These are phyloP conservation scores for Cercospora sp. DNA, from an alignment of 2,329 filamentous ascomycete genomes.

Conservation along the genomic window DNA sequence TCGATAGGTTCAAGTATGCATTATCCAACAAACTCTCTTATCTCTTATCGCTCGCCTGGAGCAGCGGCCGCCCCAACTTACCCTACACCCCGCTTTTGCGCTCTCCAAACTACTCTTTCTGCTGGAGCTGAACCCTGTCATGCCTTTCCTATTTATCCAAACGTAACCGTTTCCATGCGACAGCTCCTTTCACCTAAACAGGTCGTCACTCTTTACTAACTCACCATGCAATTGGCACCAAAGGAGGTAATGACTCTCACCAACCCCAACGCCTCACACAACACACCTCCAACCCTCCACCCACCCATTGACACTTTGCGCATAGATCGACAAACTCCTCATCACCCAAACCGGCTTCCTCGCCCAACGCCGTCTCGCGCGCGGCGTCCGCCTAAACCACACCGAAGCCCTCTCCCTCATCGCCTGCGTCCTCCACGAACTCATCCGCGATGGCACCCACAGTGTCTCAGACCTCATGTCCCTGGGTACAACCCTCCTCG, in stretches of 20 bases:
- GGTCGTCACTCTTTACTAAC: neutral
- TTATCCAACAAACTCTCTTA: neutral
- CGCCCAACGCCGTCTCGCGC: conserved; percentile 82
- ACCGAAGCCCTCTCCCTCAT: conserved; percentile 83
- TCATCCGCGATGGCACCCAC: conserved; percentile 94
- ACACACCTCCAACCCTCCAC: neutral
- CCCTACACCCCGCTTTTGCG: neutral
- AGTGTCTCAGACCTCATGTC: conserved; percentile 91
- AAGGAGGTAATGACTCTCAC: conserved; percentile 35
- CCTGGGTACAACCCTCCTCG: conserved; percentile 87
- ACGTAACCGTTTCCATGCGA: conserved; percentile 19
- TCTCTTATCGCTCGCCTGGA: conserved; percentile 3
- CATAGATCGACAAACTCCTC: conserved; percentile 89
- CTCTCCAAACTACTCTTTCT: neutral
- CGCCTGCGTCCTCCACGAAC: conserved; percentile 86
- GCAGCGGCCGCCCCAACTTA: neutral
- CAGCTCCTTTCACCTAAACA: neutral
- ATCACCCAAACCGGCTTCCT: conserved; percentile 86
- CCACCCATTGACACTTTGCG: neutral
- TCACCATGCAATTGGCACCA: conserved; percentile 38
- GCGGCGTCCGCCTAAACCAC: conserved; percentile 87
- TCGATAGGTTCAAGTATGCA: neutral
- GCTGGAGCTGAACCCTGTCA: neutral
- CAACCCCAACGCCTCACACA: neutral
- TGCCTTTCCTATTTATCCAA: conserved; percentile 2